Evolutionary conservation across 208 protist genomes (phyloP).

Genomic region (Leishmania amazonensis): DNA sequence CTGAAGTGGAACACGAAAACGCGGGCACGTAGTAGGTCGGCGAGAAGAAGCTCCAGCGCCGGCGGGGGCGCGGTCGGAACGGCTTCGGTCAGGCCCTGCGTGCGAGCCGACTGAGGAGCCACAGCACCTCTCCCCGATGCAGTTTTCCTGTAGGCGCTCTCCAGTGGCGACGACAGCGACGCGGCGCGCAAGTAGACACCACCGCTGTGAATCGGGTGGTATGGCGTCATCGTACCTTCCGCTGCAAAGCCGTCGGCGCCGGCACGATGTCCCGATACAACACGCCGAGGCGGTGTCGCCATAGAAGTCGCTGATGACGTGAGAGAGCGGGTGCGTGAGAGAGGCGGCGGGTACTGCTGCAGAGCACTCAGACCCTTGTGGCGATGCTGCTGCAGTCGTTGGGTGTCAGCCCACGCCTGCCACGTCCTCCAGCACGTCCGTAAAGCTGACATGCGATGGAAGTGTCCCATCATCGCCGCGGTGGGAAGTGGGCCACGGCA

Average conservation of each 20-base stretch:
- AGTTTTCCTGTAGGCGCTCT: not conserved
- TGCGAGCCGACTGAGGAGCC: not conserved
- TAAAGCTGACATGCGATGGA: slow-evolving; percentile 14
- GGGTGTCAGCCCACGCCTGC: slow-evolving; percentile 21
- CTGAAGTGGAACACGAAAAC: slow-evolving; percentile 62
- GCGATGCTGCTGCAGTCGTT: not conserved
- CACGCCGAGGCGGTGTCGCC: slow-evolving; percentile 9
- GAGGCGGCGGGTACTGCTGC: not conserved
- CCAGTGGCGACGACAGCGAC: not conserved
- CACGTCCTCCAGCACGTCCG: slow-evolving; percentile 31
- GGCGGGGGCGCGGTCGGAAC: slow-evolving; percentile 12
- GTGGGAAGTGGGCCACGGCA: slow-evolving; percentile 25
- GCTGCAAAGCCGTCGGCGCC: not conserved
- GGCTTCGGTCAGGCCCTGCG: not conserved
- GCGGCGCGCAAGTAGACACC: not conserved
- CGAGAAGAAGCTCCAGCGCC: slow-evolving; percentile 26
- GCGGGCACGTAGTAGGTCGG: slow-evolving; percentile 42
- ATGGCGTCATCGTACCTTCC: slow-evolving; percentile 12
- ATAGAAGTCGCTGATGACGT: slow-evolving; percentile 1
- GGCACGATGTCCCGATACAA: not conserved
- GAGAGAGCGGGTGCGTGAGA: slow-evolving; percentile 5
- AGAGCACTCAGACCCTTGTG: not conserved
- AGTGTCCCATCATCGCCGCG: slow-evolving; percentile 37
- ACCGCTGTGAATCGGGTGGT: slow-evolving; percentile 6
- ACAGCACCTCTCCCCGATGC: not conserved